These are phyloP conservation scores for Colletotrichum sidae DNA, from an alignment of 2,329 filamentous ascomycete species.

Conservation along the genomic window DNA sequence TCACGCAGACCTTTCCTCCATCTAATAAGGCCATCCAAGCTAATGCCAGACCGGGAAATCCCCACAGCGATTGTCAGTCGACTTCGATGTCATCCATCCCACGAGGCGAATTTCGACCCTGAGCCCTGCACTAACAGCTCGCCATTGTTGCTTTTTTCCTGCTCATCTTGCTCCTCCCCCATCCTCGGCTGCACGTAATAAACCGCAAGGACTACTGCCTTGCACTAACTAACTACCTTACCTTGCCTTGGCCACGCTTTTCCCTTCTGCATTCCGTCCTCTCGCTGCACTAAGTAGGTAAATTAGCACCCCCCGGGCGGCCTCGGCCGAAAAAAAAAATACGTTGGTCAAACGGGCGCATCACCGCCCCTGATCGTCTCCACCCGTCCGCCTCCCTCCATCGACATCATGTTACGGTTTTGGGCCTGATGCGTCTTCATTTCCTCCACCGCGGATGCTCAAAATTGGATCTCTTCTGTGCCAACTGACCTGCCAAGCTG, in stretches of 20 bases:
- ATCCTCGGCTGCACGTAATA: conserved; percentile 27
- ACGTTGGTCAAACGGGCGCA: conserved; percentile 4
- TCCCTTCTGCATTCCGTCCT: no score
- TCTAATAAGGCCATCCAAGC: conserved; percentile 14
- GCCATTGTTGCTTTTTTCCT: conserved; percentile 26
- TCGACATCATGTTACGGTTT: not conserved
- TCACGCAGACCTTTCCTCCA: conserved; percentile 5
- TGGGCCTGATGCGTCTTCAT: not conserved
- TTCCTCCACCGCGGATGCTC: not conserved
- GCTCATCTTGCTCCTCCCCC: conserved; percentile 20
- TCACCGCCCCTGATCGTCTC: conserved; percentile 11
- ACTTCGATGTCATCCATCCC: conserved; percentile 31
- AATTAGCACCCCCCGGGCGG: not conserved
- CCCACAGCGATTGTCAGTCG: conserved; percentile 24
- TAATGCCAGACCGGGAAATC: conserved; percentile 4
- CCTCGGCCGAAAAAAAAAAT: conserved; percentile 15
- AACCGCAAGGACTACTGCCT: not conserved
- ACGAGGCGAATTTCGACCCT: conserved; percentile 4
- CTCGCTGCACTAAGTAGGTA: no score
- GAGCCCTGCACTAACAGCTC: not conserved
- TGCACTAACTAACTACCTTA: not conserved
- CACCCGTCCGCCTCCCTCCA: not conserved
- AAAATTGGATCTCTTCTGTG: no score
- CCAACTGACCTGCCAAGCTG: not conserved
- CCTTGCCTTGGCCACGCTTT: no score